Base-by-base conservation (phyloP, 1,139 yeast genomes). In the Blastobotrys ciferrii region DNA sequence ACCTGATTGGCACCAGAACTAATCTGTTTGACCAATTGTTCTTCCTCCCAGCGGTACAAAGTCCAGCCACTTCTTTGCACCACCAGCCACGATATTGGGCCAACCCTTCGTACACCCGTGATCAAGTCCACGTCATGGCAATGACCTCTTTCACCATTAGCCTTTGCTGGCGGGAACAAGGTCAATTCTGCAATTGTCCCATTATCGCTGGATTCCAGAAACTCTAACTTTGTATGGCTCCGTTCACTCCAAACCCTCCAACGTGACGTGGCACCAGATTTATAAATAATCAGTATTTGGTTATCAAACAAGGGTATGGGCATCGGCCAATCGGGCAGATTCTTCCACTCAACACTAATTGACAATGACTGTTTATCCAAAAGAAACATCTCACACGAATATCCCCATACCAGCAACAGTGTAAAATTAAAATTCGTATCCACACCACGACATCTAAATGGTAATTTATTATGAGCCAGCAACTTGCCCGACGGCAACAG, bases 51-150 rank as follows among this genome's bases (percentile, higher is more conserved):
- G 19, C 52, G 45, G 40, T 54, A 58, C 23, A 58, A 39, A 28
- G 53, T 55, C 62, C 61, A 58, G 7, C 59, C 59, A 28, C 50
- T 51, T 2, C 55, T 44, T 36, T 57, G 56, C 2, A 56, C 55
- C 1, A 58, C 53, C 3, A 56, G 53, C 62, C 62, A 58, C 3
- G 54, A 45, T 14, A 49, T 43, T 1, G 44, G 51, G 7, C 56
- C 55, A 1, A 58, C 57, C 25, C 50, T 48, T 30, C 50, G 43
- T 18, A 57, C 52, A 2, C 51, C 32, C n/a, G 54, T 51, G 40
- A 48, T 53, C 47, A 49, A 47, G 41, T 42, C 51, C n/a, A 37
- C 25, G 25, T 53, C 50, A 32, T 52, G 54, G 28, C 44, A 49
- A 25, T 45, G 51, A 30, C 52, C 55, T n/a, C n/a, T n/a, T n/a